Base-by-base conservation (phyloP, 352 stramenopile species). In the Thraustochytrium aureum region DNA sequence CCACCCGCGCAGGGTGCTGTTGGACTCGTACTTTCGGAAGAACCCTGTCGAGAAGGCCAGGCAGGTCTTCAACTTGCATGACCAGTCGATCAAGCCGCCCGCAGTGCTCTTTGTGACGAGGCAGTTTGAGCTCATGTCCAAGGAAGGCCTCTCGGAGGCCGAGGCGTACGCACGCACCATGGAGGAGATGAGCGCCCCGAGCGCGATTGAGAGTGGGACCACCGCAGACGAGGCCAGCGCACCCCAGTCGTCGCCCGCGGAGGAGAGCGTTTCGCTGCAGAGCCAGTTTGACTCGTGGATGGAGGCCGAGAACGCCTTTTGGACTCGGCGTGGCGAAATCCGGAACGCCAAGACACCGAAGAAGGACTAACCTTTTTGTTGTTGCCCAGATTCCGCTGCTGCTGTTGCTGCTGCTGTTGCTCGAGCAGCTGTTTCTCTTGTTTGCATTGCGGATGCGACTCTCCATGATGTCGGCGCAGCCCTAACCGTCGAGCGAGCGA, bases 41-140 rank as follows among this genome's bases (percentile, higher is more conserved):
- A 79, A 79, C 59, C 69, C 69, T 2, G 7, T 38, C 10, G 50
- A 26, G 33, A 41, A 43, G 1, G 10, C 2, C 4, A 12, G 2
- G 5, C n/a, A 64, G 54, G 69, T 79, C 10, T 72, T 65, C 26
- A 38, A 79, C 41, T 52, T 50, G 50, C 26, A 56, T 7, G 69
- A 72, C 33, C 69, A 5, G 32, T 26, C 10, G 47, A n/a, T 26
- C 7, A 45, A 35, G 52, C 69, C 69, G 20, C 7, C 61, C 6
- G 69, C 69, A 14, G 59, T 79, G 6, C 69, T 64, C 4, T 79
- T 79, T 35, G 69, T 79, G 22, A 26, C 47, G 26, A 41, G 59
- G 66, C 69, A 79, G 69, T 47, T 79, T 38, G 54, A 79, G 66
- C 54, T 65, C 69, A 79, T 79, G 69, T 45, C 37, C 30, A 3